Evolutionary conservation across 1,284 basidiomycete species (phyloP), one percentile per base, ranked within the genome.

Genomic region (Puccinia triticina): DNA sequence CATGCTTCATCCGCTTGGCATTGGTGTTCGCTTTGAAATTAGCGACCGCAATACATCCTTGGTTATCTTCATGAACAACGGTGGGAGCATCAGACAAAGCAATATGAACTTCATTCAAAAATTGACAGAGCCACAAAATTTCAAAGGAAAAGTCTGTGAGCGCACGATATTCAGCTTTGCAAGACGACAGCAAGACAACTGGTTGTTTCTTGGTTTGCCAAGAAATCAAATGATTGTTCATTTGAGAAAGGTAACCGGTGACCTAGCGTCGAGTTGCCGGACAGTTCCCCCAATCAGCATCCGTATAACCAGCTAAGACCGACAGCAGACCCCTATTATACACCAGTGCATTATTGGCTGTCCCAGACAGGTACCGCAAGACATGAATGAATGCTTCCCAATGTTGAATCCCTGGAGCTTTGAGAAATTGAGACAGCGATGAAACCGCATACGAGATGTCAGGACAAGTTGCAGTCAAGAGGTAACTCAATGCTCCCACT

Each of bases 81-180:
- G 50, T 53, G 16, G 50, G 50, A 53, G 23, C 8, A 7, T 8
- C 7, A 46, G 43, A 46, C 7, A 8, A 7, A 46, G 8, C 43
- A 7, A 67, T 10, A n/a, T 23, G 4, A n/a, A 67, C 21, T 37
- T 67, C 64, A 29, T 18, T 43, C 11, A 43, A 14, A 2, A 72
- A 46, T 18, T 40, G 26, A 32, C 48, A 21, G 16, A 55, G 7
- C 72, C 72, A 75, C 32, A 48, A 50, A 2, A 50, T 11, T 18
- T 55, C 23, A 26, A 18, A 53, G 8, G 50, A 50, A 48, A 26
- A 26, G 14, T 26, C 43, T 26, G 72, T 29, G 21, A 48, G 26
- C 4, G 72, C 72, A 10, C 48, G n/a, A 32, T 75, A 75, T 55
- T 75, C 72, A 23, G 72, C 43, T 26, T 50, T 29, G 16, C 48